Evolutionary conservation across 1,284 basidiomycete species (phyloP).

Genomic region (Leccinum pachyderme): DNA sequence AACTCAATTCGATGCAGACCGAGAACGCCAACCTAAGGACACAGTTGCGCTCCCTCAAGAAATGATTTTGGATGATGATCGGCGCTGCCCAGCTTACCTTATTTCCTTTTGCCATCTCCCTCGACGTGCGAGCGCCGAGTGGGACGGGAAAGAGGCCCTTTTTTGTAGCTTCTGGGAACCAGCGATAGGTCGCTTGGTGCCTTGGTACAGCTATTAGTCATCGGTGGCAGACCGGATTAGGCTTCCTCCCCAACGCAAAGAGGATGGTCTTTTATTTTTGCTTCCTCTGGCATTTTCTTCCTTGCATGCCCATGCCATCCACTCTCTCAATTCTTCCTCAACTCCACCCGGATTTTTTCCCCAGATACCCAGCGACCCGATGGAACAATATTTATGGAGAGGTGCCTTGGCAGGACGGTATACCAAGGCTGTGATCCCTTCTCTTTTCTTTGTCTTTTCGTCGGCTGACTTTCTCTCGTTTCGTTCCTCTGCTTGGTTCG

Average conservation of each 20-base stretch:
- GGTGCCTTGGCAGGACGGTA: conserved; percentile 1
- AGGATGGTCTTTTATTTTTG: neutral
- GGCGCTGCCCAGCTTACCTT: neutral
- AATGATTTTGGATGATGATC: conserved; percentile 7
- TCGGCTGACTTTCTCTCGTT: neutral
- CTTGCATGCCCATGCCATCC: neutral
- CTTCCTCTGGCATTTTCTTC: neutral
- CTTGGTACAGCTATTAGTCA: neutral
- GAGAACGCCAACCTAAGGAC: conserved; percentile 69
- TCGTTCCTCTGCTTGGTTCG: neutral
- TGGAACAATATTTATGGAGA: neutral
- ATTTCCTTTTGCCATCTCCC: neutral
- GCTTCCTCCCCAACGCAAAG: neutral
- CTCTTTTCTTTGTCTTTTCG: neutral
- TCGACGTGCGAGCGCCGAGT: neutral
- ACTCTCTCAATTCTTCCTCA: neutral
- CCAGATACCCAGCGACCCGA: conserved; percentile 14
- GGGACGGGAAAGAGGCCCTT: neutral
- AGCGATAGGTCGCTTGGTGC: neutral
- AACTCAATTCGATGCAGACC: conserved; percentile 74
- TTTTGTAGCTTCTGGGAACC: neutral
- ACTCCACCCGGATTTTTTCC: conserved; percentile 2
- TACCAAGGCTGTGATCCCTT: conserved; percentile 1
- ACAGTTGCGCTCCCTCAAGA: conserved; percentile 62
- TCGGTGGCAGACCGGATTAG: neutral